Base-by-base conservation (phyloP, 108 stramenopile genomes). In the Nitzschia sp. region DNA sequence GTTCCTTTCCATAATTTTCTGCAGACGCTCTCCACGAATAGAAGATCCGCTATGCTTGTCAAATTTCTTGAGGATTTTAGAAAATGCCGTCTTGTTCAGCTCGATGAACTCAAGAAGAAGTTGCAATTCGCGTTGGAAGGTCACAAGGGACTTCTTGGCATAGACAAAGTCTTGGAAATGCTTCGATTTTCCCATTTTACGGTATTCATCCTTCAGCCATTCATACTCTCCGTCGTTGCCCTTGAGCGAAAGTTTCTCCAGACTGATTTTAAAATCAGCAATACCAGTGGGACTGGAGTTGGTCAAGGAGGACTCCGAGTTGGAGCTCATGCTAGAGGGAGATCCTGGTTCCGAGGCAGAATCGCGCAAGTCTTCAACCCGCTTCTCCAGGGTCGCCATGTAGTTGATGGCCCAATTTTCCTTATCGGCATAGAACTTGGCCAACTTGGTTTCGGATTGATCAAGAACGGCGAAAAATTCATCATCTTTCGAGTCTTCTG, bases 31-130 rank as follows among this genome's bases (percentile, higher is more conserved):
- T 38, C 82, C 73, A n/a, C 85, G 83, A 41, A 85, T 53, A 30
- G 53, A 60, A 4, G 77, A 71, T 44, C 85, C 83, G 9, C 53
- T 73, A 11, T 63, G 66, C 53, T 87, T 87, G 75, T 86, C 85
- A 59, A 70, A 81, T 57, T 85, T 86, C 57, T 86, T 89, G 23
- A 85, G 65, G 48, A 89, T 89, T 54, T 89, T 89, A 58, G 75
- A 57, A 30, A 84, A 79, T 6, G 84, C 88, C 16, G 83, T 86
- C 30, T 71, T 69, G 70, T 85, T 85, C 57, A 89, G 54, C 4
- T 76, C 73, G 35, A 86, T 35, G 69, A 89, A 84, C 29, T 86
- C 76, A 31, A 84, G 66, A 36, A 85, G 58, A 13, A 79, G 59
- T 25, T 30, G 29, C 36, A 83, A 29, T 31, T 78, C 70, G 35